A percentile compares a stretch with the other conserved stretches of the same genome.
These are phyloP conservation scores for Xylariaceae sp. DNA, from an alignment of 2,329 filamentous ascomycete species.

Conservation along the genomic window DNA sequence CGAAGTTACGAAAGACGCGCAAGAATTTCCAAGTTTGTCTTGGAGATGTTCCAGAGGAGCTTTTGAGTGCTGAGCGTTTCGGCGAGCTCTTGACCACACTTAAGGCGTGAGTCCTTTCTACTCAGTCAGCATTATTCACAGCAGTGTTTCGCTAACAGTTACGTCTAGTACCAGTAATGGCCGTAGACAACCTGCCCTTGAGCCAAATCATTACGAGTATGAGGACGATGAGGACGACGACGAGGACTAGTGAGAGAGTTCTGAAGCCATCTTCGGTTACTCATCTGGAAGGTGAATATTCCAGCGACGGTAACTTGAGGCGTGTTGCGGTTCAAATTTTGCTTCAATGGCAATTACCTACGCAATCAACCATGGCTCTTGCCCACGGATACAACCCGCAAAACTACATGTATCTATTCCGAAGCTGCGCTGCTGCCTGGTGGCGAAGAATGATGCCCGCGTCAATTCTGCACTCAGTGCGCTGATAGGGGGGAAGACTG, in stretches of 20 bases:
- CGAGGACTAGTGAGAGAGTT: not conserved
- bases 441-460: too few species aligned
- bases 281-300: too few species aligned
- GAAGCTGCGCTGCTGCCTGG: too few species aligned
- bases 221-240: not conserved
- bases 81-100: not conserved
- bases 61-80: constrained; percentile 1
- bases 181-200: constrained; percentile 3
- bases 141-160: not conserved
- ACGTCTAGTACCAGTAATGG: constrained; percentile 1
- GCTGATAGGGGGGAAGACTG: too few species aligned
- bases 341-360: too few species aligned
- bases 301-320: too few species aligned
- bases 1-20: not conserved
- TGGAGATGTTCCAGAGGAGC: constrained; percentile 6
- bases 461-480: too few species aligned
- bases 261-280: too few species aligned
- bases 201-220: constrained; percentile 10
- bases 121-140: not conserved
- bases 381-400: too few species aligned
- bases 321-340: too few species aligned
- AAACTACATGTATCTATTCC: too few species aligned
- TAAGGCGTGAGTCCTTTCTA: constrained; percentile 1
- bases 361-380: too few species aligned
- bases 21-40: constrained; percentile 3